Evolutionary conservation across 352 stramenopile genomes (phyloP), one percentile per base, ranked within the genome.

Genomic region (Globisporangium okanoganense): DNA sequence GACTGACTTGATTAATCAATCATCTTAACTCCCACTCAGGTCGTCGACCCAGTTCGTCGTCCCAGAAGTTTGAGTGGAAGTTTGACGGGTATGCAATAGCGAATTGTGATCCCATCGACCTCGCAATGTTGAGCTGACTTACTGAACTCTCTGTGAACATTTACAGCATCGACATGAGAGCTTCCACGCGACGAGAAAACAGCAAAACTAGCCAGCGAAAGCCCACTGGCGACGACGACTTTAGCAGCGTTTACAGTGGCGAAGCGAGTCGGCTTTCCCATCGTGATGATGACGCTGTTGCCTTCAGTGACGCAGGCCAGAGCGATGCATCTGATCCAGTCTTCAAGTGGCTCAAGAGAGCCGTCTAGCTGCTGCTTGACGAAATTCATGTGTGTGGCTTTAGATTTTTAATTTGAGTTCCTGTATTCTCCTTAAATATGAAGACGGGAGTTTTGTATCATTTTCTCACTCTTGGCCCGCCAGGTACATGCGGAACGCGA

Each of bases 271-370:
- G 43, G 43, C 20, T 49, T 20, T 49, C 43, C 27, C 35, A 16
- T 18, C 48, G 60, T 8, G 62, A 58, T 20, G 56, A 56, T 29
- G 40, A 58, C 48, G 25, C 48, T 16, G 25, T 36, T 29, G 55
- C 57, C 7, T 40, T 84, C 51, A 76, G 71, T 50, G 75, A 69
- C 35, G 64, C 69, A 59, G 33, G n/a, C 4, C 35, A 64, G 8
- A 86, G 78, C 54, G 66, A 73, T 12, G 70, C 52, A 9, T 87
- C 74, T 0, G 78, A 93, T 31, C 70, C 71, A 14, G 72, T 80
- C 29, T 90, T 81, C 52, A 64, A 58, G 53, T 91, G 83, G 80
- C 70, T 90, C 33, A 82, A 85, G 57, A 67, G 71, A 33, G 70
- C 65, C 9, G 62, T 85, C 40, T 82, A 41, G 36, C 13, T 7